Evolutionary conservation across 1,284 basidiomycete genomes (phyloP).

Genomic region (Microbotryomycetes sp.): DNA sequence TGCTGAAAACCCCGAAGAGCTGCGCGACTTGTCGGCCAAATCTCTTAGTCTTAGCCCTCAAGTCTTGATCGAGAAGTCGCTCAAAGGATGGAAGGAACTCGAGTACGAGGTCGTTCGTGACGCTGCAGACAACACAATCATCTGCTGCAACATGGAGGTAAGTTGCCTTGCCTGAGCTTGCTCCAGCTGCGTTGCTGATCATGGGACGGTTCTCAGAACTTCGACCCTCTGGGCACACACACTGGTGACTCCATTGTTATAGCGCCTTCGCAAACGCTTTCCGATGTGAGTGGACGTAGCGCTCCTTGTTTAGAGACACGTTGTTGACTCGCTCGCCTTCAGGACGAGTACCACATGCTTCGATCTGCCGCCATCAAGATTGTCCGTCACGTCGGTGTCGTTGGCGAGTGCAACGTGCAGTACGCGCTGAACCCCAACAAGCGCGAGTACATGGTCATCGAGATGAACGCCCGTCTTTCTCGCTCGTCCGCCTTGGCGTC

Average conservation of each 20-base stretch:
- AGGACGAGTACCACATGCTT: constrained; percentile 82
- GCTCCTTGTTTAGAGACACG: not conserved
- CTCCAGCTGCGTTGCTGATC: not conserved
- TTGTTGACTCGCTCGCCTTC: not conserved
- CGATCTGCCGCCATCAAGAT: constrained; percentile 95
- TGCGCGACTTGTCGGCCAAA: constrained; percentile 88
- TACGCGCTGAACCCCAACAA: constrained; percentile 92
- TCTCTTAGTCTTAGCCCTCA: constrained; percentile 87
- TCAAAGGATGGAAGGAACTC: constrained; percentile 99
- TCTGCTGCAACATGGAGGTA: constrained; percentile 34
- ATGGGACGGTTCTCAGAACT: constrained; percentile 70
- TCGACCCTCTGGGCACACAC: constrained; percentile 96
- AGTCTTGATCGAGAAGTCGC: constrained; percentile 92
- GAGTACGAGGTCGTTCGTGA: constrained; percentile 99
- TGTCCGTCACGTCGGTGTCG: constrained; percentile 92
- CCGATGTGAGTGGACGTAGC: constrained; percentile 55
- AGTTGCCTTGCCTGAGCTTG: constrained; percentile 41
- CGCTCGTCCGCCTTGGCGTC: constrained; percentile 71
- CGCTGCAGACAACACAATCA: constrained; percentile 59
- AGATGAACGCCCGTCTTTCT: constrained; percentile 75
- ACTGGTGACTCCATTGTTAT: constrained; percentile 99
- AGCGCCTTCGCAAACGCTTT: constrained; percentile 93
- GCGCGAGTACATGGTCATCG: constrained; percentile 93
- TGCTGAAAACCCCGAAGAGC: constrained; percentile 88
- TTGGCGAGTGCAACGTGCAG: constrained; percentile 94